Evolutionary conservation across 2,329 filamentous ascomycete species (phyloP).

Genomic region (Fusarium tuaranense): DNA sequence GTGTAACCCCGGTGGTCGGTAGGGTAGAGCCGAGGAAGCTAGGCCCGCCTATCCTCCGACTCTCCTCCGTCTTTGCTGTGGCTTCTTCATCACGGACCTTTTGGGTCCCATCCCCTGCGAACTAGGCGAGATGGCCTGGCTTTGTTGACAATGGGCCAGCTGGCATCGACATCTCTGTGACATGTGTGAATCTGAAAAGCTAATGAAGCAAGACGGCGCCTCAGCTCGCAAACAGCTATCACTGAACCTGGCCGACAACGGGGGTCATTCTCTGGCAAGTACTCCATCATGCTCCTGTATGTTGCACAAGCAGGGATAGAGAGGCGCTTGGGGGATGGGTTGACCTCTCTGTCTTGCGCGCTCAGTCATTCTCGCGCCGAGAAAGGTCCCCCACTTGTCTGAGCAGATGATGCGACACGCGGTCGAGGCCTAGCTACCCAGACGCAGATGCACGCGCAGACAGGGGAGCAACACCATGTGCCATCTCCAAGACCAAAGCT

Average conservation of each 20-base stretch:
- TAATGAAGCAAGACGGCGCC: background rate
- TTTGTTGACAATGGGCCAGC: background rate
- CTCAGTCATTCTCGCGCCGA: slow-evolving; percentile 28
- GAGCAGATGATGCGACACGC: slow-evolving; percentile 43
- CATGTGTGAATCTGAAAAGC: background rate
- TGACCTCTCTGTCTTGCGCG: slow-evolving; percentile 15
- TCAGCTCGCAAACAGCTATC: background rate
- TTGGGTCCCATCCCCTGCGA: background rate
- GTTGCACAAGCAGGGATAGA: slow-evolving; percentile 30
- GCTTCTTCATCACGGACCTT: slow-evolving; percentile 14
- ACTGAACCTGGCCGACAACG: background rate
- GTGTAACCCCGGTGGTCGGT: slow-evolving; percentile 38
- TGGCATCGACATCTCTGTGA: background rate
- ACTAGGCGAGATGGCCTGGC: background rate
- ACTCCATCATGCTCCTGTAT: background rate
- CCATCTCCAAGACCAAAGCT: slow-evolving; percentile 28
- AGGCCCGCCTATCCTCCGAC: slow-evolving; percentile 42
- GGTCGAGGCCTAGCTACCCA: slow-evolving; percentile 38
- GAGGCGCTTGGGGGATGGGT: slow-evolving; percentile 29
- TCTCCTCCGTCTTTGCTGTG: slow-evolving; percentile 15
- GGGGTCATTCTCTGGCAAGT: background rate
- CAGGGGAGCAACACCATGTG: slow-evolving; percentile 42
- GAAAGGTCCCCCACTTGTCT: slow-evolving; percentile 32
- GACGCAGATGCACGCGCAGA: slow-evolving; percentile 35
- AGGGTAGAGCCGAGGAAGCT: slow-evolving; percentile 41